phyloP scores from a whole-genome alignment of 106 monocot species.

The Hemerocallis citrina region DNA sequence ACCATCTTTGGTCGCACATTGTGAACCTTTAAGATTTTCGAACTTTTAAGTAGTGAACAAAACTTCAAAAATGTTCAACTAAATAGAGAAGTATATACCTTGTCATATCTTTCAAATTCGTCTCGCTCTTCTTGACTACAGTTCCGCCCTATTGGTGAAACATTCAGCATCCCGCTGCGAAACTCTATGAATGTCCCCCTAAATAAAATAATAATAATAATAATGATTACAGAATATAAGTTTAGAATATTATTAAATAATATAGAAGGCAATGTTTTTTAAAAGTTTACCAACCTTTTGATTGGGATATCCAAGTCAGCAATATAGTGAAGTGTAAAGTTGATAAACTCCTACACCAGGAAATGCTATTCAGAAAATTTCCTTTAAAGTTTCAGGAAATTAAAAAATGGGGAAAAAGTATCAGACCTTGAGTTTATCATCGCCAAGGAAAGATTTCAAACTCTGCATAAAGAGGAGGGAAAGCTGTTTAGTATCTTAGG shows the following conservation, averaged over 20 bases:
- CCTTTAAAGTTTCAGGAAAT: slow-evolving; percentile 1
- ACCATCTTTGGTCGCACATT: slow-evolving; percentile 87
- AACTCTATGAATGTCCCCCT: slow-evolving; percentile 99
- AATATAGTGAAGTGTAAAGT: slow-evolving; percentile 96
- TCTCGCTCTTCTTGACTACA: slow-evolving; percentile 97
- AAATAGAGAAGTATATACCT: slow-evolving; percentile 34
- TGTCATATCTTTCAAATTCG: slow-evolving; percentile 94
- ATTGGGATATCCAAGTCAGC: slow-evolving; percentile 94
- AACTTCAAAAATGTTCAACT: not conserved
- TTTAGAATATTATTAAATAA: too few species aligned
- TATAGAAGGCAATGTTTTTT: too few species aligned
- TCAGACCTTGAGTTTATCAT: slow-evolving; percentile 83
- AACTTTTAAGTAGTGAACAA: not conserved
- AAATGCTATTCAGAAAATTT: slow-evolving; percentile 4
- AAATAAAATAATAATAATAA: not conserved
- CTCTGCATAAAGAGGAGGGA: slow-evolving; percentile 32
- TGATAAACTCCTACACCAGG: slow-evolving; percentile 72
- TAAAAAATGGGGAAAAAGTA: not conserved
- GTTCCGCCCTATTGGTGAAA: slow-evolving; percentile 93
- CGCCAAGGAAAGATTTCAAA: slow-evolving; percentile 80
- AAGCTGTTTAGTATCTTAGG: not conserved
- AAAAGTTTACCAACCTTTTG: slow-evolving; percentile 52
- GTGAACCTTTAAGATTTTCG: slow-evolving; percentile 44
- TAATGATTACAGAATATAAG: slow-evolving; percentile 9
- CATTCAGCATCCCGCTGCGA: slow-evolving; percentile 94